These are phyloP conservation scores for Senecio squalidus DNA, from an alignment of 140 eudicot genomes.

Conservation along the genomic window DNA sequence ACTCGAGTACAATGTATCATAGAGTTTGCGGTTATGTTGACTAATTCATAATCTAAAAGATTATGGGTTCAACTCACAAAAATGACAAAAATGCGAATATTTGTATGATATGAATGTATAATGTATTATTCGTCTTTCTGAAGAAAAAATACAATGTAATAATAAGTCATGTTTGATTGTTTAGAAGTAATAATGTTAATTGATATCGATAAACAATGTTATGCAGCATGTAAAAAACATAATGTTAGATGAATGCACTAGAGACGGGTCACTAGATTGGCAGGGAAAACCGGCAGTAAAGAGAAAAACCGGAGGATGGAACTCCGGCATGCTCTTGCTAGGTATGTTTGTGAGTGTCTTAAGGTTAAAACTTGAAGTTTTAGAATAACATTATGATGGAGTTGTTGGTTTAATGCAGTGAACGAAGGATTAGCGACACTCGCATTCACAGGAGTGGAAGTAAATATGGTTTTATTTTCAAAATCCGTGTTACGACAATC, in stretches of 20 bases:
- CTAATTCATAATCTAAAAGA: too few relatives aligned
- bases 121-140: too few relatives aligned
- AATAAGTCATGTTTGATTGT: too few relatives aligned
- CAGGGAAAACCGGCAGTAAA: slow-evolving; percentile 53
- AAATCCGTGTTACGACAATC: slow-evolving; percentile 66
- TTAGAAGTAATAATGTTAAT: not conserved
- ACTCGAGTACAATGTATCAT: too few relatives aligned
- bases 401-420: slow-evolving; percentile 32
- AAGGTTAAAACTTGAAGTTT: too few relatives aligned
- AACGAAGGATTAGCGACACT: slow-evolving; percentile 69
- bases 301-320: slow-evolving; percentile 73
- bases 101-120: too few relatives aligned
- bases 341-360: slow-evolving; percentile 31
- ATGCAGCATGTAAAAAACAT: slow-evolving; percentile 31
- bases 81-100: too few relatives aligned
- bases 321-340: slow-evolving; percentile 55
- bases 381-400: too few relatives aligned
- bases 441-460: slow-evolving; percentile 77
- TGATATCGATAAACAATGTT: not conserved
- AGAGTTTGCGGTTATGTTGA: too few relatives aligned
- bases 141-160: too few relatives aligned
- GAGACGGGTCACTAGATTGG: slow-evolving; percentile 51
- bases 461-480: slow-evolving; percentile 66
- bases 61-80: too few relatives aligned
- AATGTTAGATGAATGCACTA: slow-evolving; percentile 38